A percentile compares a stretch with the other conserved stretches of the same genome.
Conservation (phyloP, 2,329 filamentous ascomycete species). For the Aspergillus tanneri region DNA sequence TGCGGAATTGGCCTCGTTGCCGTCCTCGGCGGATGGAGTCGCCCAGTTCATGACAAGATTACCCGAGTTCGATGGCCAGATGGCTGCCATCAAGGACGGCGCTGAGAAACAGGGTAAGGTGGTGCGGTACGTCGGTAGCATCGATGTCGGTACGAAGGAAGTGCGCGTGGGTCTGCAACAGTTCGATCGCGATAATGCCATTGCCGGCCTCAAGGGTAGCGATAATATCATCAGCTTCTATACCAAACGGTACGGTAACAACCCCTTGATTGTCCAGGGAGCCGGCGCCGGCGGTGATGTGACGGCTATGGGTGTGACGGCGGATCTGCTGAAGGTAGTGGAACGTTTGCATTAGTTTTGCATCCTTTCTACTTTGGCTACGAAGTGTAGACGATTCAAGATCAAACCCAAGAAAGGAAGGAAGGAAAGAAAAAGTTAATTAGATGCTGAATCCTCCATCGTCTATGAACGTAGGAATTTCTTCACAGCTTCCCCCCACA, state of each 20-base stretch:
- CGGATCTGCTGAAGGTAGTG: slow-evolving; percentile 85
- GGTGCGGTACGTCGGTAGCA: slow-evolving; percentile 88
- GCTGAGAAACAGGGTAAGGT: slow-evolving; percentile 88
- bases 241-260: slow-evolving; percentile 87
- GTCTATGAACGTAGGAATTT: slow-evolving; percentile 46
- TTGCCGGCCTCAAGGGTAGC: slow-evolving; percentile 91
- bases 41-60: slow-evolving; percentile 83
- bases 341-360: slow-evolving; percentile 60
- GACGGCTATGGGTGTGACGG: slow-evolving; percentile 96
- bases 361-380: neutral
- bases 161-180: slow-evolving; percentile 92
- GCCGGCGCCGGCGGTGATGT: slow-evolving; percentile 92
- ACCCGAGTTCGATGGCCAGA: slow-evolving; percentile 79
- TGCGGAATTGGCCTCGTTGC: slow-evolving; percentile 72
- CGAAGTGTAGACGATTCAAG: neutral
- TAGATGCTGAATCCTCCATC: too few relatives aligned
- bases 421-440: neutral
- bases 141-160: slow-evolving; percentile 75
- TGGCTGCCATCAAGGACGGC: slow-evolving; percentile 83
- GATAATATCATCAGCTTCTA: slow-evolving; percentile 99
- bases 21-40: slow-evolving; percentile 56
- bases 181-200: slow-evolving; percentile 83
- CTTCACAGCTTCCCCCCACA: slow-evolving; percentile 58
- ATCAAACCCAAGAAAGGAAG: too few relatives aligned
- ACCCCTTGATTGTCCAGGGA: slow-evolving; percentile 91